phyloP scores from a whole-genome alignment of 1,139 yeast genomes.

The Petasospora fabianii region DNA sequence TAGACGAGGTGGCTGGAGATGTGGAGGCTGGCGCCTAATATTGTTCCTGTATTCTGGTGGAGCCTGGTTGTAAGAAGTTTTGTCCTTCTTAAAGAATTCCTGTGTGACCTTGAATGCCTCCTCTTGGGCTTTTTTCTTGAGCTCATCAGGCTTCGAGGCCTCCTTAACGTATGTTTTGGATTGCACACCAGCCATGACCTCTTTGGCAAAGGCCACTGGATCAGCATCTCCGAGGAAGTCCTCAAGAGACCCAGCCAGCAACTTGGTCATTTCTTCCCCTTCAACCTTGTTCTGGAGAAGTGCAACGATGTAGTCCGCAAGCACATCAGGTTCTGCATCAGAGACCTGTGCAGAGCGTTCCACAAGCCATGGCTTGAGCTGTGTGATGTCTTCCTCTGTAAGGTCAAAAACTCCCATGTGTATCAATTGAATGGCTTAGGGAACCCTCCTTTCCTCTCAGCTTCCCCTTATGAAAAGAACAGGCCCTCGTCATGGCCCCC shows the following conservation, averaged over 20 bases:
- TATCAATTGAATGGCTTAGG: no score
- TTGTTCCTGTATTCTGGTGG: conserved; percentile 12
- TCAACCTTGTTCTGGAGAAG: conserved; percentile 36
- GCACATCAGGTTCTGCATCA: conserved; percentile 42
- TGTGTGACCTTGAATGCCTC: conserved; percentile 12
- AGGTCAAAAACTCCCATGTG: conserved; percentile 13
- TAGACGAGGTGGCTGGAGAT: neutral
- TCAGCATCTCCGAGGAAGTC: conserved; percentile 31
- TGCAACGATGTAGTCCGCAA: conserved; percentile 43
- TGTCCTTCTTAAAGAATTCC: conserved; percentile 12
- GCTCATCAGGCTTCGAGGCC: conserved; percentile 7
- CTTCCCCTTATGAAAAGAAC: no score
- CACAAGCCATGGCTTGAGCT: conserved; percentile 37
- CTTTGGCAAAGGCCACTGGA: conserved; percentile 30
- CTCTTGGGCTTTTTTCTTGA: conserved; percentile 9
- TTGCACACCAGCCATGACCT: conserved; percentile 28
- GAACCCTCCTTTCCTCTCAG: no score
- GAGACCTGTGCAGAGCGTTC: conserved; percentile 29
- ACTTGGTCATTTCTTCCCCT: conserved; percentile 30
- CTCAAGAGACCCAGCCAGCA: conserved; percentile 34
- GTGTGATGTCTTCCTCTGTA: conserved; percentile 16
- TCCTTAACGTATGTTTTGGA: conserved; percentile 11
- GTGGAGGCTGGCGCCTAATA: neutral
- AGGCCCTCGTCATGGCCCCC: no score
- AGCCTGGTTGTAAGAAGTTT: conserved; percentile 12